Evolutionary conservation across 805 yeast genomes (phyloP), one percentile per base, ranked within the genome.

Genomic region (Pichia membranifaciens): DNA sequence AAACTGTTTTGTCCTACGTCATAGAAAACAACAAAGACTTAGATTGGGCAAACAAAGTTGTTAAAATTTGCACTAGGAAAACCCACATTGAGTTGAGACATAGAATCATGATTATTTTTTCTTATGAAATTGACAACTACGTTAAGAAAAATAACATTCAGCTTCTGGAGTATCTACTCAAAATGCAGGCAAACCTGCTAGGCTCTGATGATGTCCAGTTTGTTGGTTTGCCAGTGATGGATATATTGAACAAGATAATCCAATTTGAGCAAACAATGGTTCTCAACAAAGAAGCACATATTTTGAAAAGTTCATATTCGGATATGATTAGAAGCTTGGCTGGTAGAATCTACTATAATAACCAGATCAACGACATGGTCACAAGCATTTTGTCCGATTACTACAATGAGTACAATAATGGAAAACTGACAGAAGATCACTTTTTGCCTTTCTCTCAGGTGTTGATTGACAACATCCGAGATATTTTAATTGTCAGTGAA

Each of bases 171-270:
- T 57, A 51, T 35, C 41, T 64, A 17, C 55, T 65, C 1, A 53
- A 55, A 17, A 43, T 60, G 39, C 54, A 60, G 3, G 55, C 66
- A 9, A 81, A 82, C 12, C 66, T 88, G 28, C 69, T 90, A n/a
- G 73, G 83, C 1, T 82, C 93, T 0, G 59, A 58, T 39, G 81
- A 82, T 35, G 87, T 87, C 37, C 87, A 84, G 61, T 79, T 91
- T 74, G 83, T 89, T 51, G 97, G 97, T 0, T 69, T 93, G 39
- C 84, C 96, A 10, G 85, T 89, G 5, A 72, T 88, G 34, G 98
- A 90, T 61, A 75, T 86, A 34, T 72, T 85, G 60, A 78, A 81
- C 51, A 79, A 75, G 47, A 59, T 85, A 6, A 63, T 84, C 38
- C 60, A 65, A 10, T 69, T 79, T 41, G 86, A 84, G 56, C 58